Evolutionary conservation across 2,329 filamentous ascomycete genomes (phyloP).

Genomic region (Dryadomyces quercivorus): DNA sequence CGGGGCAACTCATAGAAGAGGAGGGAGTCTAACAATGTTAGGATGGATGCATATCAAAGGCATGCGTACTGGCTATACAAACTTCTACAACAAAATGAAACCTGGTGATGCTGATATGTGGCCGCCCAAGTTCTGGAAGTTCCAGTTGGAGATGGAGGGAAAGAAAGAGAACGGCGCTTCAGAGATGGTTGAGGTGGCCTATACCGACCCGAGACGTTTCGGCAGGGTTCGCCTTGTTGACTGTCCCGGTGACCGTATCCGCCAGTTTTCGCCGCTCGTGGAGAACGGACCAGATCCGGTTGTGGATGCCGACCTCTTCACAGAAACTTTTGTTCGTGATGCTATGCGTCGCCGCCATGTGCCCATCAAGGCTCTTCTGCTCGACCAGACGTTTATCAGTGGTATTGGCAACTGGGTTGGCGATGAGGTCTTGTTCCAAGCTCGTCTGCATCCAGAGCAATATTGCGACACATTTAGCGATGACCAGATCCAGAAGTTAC

Average conservation of each 20-base stretch:
- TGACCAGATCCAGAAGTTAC: slow-evolving; percentile 57
- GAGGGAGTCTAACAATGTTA: slow-evolving; percentile 2
- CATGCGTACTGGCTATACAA: slow-evolving; percentile 64
- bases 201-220: slow-evolving; percentile 72
- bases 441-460: slow-evolving; percentile 81
- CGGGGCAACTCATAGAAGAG: not conserved
- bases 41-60: slow-evolving; percentile 83
- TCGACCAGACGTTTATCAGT: slow-evolving; percentile 80
- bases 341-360: slow-evolving; percentile 68
- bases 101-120: slow-evolving; percentile 50
- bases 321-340: slow-evolving; percentile 58
- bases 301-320: slow-evolving; percentile 64
- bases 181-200: slow-evolving; percentile 50
- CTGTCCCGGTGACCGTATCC: slow-evolving; percentile 63
- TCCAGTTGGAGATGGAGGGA: slow-evolving; percentile 55
- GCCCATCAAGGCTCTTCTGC: slow-evolving; percentile 75
- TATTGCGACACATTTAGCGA: slow-evolving; percentile 74
- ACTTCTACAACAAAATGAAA: slow-evolving; percentile 65
- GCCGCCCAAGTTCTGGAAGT: slow-evolving; percentile 89
- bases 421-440: slow-evolving; percentile 86
- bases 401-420: slow-evolving; percentile 97
- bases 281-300: slow-evolving; percentile 94
- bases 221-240: slow-evolving; percentile 72
- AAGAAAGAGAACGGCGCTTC: slow-evolving; percentile 17
- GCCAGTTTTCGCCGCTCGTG: slow-evolving; percentile 64